Percentiles rank a stretch among this genome's conserved stretches.
phyloP scores from a whole-genome alignment of 2,329 filamentous ascomycete species.

The Ophiostoma novo-ulmi region DNA sequence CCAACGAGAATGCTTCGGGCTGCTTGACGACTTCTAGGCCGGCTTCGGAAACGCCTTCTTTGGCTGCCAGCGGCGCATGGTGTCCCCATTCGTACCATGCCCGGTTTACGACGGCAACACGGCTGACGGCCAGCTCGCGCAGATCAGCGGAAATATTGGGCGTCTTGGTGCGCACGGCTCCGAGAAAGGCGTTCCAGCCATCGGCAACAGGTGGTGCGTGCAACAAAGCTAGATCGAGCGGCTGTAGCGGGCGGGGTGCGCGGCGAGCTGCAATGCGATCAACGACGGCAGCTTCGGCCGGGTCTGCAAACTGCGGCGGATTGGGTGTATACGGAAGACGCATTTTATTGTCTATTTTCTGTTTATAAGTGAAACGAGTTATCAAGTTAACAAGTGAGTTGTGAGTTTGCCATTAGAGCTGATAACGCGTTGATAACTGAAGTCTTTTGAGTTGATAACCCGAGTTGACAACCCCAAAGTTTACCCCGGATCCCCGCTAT shows the following conservation, averaged over 20 bases:
- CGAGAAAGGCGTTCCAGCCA: conserved; percentile 68
- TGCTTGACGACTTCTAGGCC: conserved; percentile 44
- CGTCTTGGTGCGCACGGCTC: conserved; percentile 56
- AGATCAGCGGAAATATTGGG: conserved; percentile 50
- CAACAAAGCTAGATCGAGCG: conserved; percentile 70
- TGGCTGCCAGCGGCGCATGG: conserved; percentile 63
- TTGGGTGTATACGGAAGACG: conserved; percentile 60
- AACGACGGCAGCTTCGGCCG: conserved; percentile 54
- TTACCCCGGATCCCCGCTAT: background rate
- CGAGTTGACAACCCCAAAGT: background rate
- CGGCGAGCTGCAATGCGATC: conserved; percentile 61
- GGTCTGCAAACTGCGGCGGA: conserved; percentile 42
- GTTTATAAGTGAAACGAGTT: background rate
- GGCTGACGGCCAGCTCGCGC: conserved; percentile 73
- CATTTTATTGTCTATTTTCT: conserved; percentile 41
- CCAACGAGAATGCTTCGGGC: conserved; percentile 30
- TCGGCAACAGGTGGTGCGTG: conserved; percentile 70
- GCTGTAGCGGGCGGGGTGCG: conserved; percentile 62
- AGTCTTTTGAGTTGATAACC: background rate
- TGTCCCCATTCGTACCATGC: conserved; percentile 84
- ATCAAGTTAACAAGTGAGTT: background rate
- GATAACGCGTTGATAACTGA: background rate
- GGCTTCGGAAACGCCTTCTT: conserved; percentile 51
- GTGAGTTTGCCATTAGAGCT: background rate
- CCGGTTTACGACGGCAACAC: conserved; percentile 72